Evolutionary conservation across 768 basidiomycete species (phyloP).

Genomic region (Kwoniella mangroviensis): DNA sequence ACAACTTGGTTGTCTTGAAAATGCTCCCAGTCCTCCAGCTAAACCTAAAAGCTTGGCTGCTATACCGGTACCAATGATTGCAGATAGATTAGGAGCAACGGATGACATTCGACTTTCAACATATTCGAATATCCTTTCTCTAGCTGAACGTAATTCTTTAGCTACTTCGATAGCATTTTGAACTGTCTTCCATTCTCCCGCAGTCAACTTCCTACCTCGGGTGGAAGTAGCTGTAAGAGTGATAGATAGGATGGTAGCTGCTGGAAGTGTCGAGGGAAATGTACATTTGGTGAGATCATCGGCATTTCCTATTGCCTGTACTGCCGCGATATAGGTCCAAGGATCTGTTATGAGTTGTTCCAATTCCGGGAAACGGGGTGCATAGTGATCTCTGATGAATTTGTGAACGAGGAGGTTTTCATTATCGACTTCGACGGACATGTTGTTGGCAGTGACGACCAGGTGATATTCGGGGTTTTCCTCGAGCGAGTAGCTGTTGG

Average conservation of each 20-base stretch:
- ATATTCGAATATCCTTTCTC: constrained; percentile 98
- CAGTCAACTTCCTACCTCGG: constrained; percentile 71
- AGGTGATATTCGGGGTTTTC: constrained; percentile 93
- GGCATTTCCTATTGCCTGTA: constrained; percentile 82
- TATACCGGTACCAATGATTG: constrained; percentile 97
- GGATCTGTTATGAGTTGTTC: constrained; percentile 94
- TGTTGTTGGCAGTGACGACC: constrained; percentile 96
- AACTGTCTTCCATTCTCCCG: constrained; percentile 77
- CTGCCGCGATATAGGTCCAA: constrained; percentile 87
- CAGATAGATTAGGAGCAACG: constrained; percentile 96
- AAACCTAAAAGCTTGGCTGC: constrained; percentile 98
- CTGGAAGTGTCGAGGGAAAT: constrained; percentile 75
- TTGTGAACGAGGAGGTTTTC: constrained; percentile 97
- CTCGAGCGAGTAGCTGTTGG: constrained; percentile 72
- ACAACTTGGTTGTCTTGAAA: constrained; percentile 92
- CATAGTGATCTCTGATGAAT: constrained; percentile 98
- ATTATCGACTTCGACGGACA: constrained; percentile 97
- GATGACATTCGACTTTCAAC: constrained; percentile 99
- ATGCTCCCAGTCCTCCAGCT: constrained; percentile 85
- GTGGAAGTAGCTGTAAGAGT: constrained; percentile 93
- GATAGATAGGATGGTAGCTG: constrained; percentile 93
- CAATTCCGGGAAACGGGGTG: constrained; percentile 91
- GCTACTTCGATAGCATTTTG: constrained; percentile 86
- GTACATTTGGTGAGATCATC: constrained; percentile 87
- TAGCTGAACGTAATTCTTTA: constrained; percentile 81